Evolutionary conservation across 345 rosid genomes (phyloP).

Genomic region (Eucalyptus pauciflora): DNA sequence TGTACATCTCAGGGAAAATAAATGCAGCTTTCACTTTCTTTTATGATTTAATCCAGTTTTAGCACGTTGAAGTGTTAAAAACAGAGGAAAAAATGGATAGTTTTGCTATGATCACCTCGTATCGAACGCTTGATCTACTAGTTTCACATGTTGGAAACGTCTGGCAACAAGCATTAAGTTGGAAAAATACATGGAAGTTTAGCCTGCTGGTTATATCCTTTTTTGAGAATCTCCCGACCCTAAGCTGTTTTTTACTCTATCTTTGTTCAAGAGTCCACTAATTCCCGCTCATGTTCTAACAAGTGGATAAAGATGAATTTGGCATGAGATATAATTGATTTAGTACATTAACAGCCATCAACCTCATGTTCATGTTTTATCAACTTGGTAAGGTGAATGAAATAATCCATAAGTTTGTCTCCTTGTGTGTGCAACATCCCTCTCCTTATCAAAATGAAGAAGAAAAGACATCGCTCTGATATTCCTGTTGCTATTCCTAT

Average conservation of each 20-base stretch:
- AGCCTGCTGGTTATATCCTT: background rate
- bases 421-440: background rate
- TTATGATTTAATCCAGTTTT: background rate
- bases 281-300: background rate
- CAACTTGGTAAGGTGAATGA: background rate
- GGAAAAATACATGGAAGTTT: background rate
- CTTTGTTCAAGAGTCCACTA: background rate
- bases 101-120: background rate
- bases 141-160: background rate
- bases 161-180: background rate
- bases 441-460: background rate
- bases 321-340: background rate
- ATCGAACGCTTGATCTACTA: background rate
- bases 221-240: background rate
- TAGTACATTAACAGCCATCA: background rate
- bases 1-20: background rate
- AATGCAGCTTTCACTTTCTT: background rate
- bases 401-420: background rate
- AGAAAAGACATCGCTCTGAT: background rate
- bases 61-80: background rate
- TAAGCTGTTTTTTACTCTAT: background rate
- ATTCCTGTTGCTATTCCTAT: background rate
- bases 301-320: background rate
- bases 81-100: background rate
- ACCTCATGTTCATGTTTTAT: background rate